A percentile compares a stretch with the other conserved stretches of the same genome.
Conservation (phyloP, 2,329 filamentous ascomycete species). For the Malbranchea zuffiana region DNA sequence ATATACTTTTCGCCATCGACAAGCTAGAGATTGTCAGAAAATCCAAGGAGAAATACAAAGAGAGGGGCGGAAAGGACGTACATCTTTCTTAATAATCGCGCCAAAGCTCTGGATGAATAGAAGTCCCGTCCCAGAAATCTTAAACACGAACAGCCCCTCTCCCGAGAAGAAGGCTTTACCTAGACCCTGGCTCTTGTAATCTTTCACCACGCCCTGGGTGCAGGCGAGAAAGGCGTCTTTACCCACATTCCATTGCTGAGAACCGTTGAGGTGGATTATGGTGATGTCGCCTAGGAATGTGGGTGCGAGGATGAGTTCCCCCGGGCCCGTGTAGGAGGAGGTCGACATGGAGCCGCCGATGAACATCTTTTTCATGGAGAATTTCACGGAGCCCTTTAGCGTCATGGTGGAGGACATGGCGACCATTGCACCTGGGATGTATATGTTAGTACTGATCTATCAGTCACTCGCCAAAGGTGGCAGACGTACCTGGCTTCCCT, state of each 20-base stretch:
- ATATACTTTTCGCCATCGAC: slow-evolving; percentile 69
- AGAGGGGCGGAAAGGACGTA: slow-evolving; percentile 36
- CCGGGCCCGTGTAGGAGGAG: slow-evolving; percentile 77
- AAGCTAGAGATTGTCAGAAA: slow-evolving; percentile 22
- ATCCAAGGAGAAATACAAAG: slow-evolving; percentile 2
- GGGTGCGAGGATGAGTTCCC: slow-evolving; percentile 78
- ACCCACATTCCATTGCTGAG: slow-evolving; percentile 65
- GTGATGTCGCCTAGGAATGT: slow-evolving; percentile 74
- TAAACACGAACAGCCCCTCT: slow-evolving; percentile 84
- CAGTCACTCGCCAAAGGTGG: background rate
- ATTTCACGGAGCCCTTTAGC: slow-evolving; percentile 70
- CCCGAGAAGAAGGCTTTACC: slow-evolving; percentile 89
- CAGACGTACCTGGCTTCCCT: slow-evolving; percentile 59
- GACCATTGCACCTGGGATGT: slow-evolving; percentile 63
- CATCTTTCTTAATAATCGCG: slow-evolving; percentile 88
- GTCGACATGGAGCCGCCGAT: slow-evolving; percentile 66
- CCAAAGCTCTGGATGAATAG: slow-evolving; percentile 90
- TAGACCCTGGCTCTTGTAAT: slow-evolving; percentile 75
- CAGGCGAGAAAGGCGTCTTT: slow-evolving; percentile 76
- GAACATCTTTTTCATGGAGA: slow-evolving; percentile 85
- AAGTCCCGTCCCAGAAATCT: slow-evolving; percentile 67
- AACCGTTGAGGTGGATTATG: slow-evolving; percentile 60
- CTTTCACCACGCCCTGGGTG: slow-evolving; percentile 78
- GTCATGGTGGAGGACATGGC: slow-evolving; percentile 86
- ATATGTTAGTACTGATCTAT: background rate